phyloP scores from a whole-genome alignment of 2,329 filamentous ascomycete species.

The Clarireedia paspali region DNA sequence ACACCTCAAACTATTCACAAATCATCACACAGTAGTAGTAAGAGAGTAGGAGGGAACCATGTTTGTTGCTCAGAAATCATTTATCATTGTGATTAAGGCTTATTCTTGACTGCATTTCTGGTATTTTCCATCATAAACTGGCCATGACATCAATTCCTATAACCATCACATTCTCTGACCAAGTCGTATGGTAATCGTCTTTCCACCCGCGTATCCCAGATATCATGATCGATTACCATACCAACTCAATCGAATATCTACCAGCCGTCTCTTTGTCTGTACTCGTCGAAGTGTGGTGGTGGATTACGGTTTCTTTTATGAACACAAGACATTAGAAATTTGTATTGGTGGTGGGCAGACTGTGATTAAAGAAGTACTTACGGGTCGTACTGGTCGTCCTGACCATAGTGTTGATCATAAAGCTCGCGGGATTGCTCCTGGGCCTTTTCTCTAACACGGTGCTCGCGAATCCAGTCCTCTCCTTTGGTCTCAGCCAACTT shows the following conservation, averaged over 20 bases:
- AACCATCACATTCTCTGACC: not conserved
- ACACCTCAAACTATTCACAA: not conserved
- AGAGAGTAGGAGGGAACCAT: not conserved
- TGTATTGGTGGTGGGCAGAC: not conserved
- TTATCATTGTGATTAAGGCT: conserved; percentile 1
- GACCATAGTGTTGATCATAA: conserved; percentile 56
- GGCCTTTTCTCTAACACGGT: conserved; percentile 45
- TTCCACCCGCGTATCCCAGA: not conserved
- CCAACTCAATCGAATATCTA: not conserved
- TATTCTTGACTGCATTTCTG: not conserved
- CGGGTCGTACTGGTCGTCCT: conserved; percentile 50
- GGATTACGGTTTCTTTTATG: conserved; percentile 25
- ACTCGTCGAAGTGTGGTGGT: conserved; percentile 25
- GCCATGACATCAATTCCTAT: not conserved
- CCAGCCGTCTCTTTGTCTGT: conserved; percentile 7
- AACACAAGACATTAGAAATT: not conserved
- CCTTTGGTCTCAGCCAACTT: conserved; percentile 66
- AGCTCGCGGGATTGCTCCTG: conserved; percentile 50
- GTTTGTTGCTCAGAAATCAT: not conserved
- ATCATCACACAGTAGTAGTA: not conserved
- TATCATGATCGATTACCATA: not conserved
- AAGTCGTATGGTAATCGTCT: not conserved
- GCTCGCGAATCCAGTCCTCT: conserved; percentile 39
- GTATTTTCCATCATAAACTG: not conserved
- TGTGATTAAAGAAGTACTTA: conserved; percentile 28